Conservation (phyloP, 164 flowering plant species). For the Chimonanthus praecox region DNA sequence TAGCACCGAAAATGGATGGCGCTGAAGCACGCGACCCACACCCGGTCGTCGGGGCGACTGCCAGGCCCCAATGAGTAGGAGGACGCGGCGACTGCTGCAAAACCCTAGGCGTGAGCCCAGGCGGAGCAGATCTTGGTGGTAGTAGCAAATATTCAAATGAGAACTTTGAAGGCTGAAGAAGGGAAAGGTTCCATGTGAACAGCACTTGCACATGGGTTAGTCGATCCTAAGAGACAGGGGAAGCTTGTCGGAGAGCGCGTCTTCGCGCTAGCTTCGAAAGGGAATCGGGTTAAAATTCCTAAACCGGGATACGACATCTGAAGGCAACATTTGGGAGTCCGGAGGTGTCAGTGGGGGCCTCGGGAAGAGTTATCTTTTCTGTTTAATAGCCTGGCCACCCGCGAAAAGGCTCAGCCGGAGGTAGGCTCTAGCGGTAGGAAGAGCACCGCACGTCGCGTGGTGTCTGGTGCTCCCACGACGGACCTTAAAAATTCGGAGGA, state of each 20-base stretch:
- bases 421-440: no score
- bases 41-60: slow-evolving; percentile 17
- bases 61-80: slow-evolving; percentile 35
- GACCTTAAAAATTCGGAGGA: no score
- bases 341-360: no score
- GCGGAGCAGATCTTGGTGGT: not conserved
- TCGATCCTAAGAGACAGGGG: not conserved
- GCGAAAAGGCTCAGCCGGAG: no score
- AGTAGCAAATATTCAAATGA: not conserved
- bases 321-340: slow-evolving; percentile 21
- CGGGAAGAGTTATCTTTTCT: no score
- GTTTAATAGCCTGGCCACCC: no score
- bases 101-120: slow-evolving; percentile 16
- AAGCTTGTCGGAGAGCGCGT: not conserved
- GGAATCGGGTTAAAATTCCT: slow-evolving; percentile 32
- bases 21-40: slow-evolving; percentile 29
- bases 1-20: slow-evolving; percentile 39
- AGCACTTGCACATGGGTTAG: not conserved
- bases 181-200: not conserved
- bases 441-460: no score
- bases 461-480: no score
- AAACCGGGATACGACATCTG: slow-evolving; percentile 26
- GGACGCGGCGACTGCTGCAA: slow-evolving; percentile 24
- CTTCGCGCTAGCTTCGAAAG: slow-evolving; percentile 19
- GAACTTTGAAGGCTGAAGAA: not conserved